A percentile compares a stretch with the other conserved stretches of the same genome.
Evolutionary conservation across 768 basidiomycete species (phyloP).

Genomic region (Sarcomyxa edulis): DNA sequence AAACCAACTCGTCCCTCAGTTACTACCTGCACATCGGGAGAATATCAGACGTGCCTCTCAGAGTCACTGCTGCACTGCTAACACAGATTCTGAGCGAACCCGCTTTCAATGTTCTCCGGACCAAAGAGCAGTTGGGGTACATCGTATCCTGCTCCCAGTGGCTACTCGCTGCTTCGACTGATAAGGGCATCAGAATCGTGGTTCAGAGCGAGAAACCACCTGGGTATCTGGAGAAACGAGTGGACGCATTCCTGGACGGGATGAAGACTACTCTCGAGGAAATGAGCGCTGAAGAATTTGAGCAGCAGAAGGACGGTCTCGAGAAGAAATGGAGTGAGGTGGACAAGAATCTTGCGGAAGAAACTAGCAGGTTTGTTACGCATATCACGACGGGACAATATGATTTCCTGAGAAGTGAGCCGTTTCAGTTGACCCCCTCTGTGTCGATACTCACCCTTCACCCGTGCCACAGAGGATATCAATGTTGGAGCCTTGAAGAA

Average conservation of each 20-base stretch:
- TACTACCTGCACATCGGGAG: conserved; percentile 84
- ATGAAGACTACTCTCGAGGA: conserved; percentile 64
- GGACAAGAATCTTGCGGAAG: conserved; percentile 84
- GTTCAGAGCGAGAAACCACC: conserved; percentile 87
- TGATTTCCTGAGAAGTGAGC: conserved; percentile 84
- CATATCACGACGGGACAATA: conserved; percentile 76
- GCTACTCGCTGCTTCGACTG: conserved; percentile 56
- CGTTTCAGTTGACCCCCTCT: background rate
- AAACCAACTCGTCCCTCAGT: conserved; percentile 81
- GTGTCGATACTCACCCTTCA: conserved; percentile 8
- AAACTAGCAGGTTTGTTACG: conserved; percentile 60
- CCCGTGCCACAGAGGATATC: conserved; percentile 49
- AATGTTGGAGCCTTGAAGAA: conserved; percentile 62
- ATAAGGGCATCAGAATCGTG: conserved; percentile 74
- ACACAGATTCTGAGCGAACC: conserved; percentile 88
- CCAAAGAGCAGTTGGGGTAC: conserved; percentile 95
- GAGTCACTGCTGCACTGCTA: conserved; percentile 68
- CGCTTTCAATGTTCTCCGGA: conserved; percentile 85
- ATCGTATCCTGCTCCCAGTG: conserved; percentile 64
- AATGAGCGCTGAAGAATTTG: conserved; percentile 71
- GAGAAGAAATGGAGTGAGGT: conserved; percentile 81
- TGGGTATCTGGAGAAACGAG: conserved; percentile 76
- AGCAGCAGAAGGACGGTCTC: conserved; percentile 71
- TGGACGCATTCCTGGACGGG: conserved; percentile 79
- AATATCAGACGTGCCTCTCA: conserved; percentile 52